Percentiles rank a stretch among this genome's conserved stretches.
These are phyloP conservation scores for Sugiyamaella castrensis DNA, from an alignment of 1,139 yeast genomes.

Conservation along the genomic window DNA sequence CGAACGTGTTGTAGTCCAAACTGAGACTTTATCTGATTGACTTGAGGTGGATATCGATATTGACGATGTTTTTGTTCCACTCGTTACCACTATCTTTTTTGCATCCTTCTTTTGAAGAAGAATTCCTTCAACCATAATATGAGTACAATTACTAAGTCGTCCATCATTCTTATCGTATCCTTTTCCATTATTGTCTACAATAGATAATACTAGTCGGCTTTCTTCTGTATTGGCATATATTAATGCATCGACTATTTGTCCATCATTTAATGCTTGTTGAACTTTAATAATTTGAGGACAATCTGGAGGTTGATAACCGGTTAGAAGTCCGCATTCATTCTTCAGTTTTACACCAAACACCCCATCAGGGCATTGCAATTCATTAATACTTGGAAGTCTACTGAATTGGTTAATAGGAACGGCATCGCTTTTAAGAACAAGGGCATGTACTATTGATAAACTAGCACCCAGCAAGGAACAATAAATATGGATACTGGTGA, in stretches of 20 bases:
- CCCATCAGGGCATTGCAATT: constrained; percentile 10
- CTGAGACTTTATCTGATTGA: too few species aligned
- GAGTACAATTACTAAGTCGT: constrained; percentile 10
- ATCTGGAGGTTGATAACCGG: neutral
- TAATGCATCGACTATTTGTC: constrained; percentile 6
- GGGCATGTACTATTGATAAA: too few species aligned
- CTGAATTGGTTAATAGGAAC: too few species aligned
- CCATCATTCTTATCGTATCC: constrained; percentile 2
- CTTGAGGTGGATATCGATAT: too few species aligned
- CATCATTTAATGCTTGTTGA: constrained; percentile 7
- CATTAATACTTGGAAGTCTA: constrained; percentile 2
- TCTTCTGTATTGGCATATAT: constrained; percentile 8
- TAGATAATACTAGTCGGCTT: constrained; percentile 1
- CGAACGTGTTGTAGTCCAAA: neutral
- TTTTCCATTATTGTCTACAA: neutral
- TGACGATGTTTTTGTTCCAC: too few species aligned
- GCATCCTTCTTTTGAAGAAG: neutral
- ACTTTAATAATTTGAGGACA: constrained; percentile 4
- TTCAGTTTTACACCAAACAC: constrained; percentile 8
- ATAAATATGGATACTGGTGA: too few species aligned
- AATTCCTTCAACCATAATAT: constrained; percentile 6
- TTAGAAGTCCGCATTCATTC: neutral
- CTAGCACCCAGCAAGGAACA: too few species aligned
- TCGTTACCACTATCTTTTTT: neutral
- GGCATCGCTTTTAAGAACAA: too few species aligned